Percentiles rank a stretch among this genome's conserved stretches.
These are phyloP conservation scores for Orbilia javanica DNA, from an alignment of 2,329 filamentous ascomycete species.

Conservation along the genomic window DNA sequence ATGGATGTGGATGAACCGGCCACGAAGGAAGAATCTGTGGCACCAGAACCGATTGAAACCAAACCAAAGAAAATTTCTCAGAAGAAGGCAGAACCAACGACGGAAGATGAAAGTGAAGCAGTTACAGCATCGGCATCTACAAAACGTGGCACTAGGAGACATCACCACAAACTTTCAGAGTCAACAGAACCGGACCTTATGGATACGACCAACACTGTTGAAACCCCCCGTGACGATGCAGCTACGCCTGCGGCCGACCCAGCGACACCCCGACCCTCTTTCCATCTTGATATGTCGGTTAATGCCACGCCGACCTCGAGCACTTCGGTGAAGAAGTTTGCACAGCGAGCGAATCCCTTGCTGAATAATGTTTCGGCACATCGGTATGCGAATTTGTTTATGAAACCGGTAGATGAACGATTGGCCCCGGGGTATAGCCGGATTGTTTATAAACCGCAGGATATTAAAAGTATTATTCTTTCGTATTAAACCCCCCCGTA, in stretches of 20 bases:
- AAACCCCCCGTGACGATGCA: constrained; percentile 35
- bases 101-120: constrained; percentile 8
- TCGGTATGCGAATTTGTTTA: constrained; percentile 83
- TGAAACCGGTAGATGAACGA: constrained; percentile 78
- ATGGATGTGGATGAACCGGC: constrained; percentile 45
- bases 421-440: constrained; percentile 82
- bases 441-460: constrained; percentile 79
- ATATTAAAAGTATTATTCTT: constrained; percentile 72
- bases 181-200: constrained; percentile 44
- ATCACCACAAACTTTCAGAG: constrained; percentile 16
- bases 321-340: constrained; percentile 61
- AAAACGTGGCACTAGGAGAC: constrained; percentile 10
- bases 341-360: constrained; percentile 65
- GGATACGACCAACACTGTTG: neutral
- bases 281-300: constrained; percentile 45
- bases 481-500: no score
- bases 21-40: constrained; percentile 48
- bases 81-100: constrained; percentile 6
- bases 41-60: constrained; percentile 25
- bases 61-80: constrained; percentile 18
- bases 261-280: constrained; percentile 46
- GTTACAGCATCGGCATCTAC: neutral
- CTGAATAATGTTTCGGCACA: constrained; percentile 82
- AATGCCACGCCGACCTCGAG: constrained; percentile 37
- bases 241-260: constrained; percentile 27